phyloP scores from a whole-genome alignment of 345 rosid genomes.

The Alliaria petiolata region DNA sequence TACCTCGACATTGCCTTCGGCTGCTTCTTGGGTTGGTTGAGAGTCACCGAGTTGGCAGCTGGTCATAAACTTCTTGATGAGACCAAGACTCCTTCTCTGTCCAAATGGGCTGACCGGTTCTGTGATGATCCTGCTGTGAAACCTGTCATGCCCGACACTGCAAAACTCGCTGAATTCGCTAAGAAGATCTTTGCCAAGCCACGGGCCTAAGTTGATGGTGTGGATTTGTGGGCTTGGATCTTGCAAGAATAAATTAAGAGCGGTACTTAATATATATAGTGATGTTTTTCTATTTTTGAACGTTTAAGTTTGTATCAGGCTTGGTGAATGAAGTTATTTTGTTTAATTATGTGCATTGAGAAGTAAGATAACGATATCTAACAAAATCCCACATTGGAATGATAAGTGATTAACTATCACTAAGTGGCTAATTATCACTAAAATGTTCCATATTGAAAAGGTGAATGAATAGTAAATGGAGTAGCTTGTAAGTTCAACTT shows the following conservation, averaged over 20 bases:
- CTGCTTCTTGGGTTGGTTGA: slow-evolving; percentile 54
- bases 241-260: slow-evolving; percentile 15
- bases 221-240: neutral
- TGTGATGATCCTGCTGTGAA: slow-evolving; percentile 55
- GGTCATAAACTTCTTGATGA: slow-evolving; percentile 45
- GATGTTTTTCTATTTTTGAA: neutral
- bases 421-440: neutral
- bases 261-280: neutral
- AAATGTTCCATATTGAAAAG: neutral
- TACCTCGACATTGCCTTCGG: slow-evolving; percentile 68
- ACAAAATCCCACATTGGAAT: neutral
- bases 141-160: slow-evolving; percentile 65
- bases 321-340: neutral
- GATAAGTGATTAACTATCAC: neutral
- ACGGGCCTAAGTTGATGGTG: neutral
- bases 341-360: neutral
- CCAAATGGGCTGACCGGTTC: slow-evolving; percentile 60
- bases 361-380: neutral
- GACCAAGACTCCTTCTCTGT: slow-evolving; percentile 48
- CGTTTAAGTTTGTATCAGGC: neutral
- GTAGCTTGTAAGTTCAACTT: neutral
- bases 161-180: slow-evolving; percentile 54
- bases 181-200: slow-evolving; percentile 28
- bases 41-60: slow-evolving; percentile 38
- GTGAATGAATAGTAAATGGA: neutral